Conservation (phyloP, 345 rosid species). For the Salix purpurea region DNA sequence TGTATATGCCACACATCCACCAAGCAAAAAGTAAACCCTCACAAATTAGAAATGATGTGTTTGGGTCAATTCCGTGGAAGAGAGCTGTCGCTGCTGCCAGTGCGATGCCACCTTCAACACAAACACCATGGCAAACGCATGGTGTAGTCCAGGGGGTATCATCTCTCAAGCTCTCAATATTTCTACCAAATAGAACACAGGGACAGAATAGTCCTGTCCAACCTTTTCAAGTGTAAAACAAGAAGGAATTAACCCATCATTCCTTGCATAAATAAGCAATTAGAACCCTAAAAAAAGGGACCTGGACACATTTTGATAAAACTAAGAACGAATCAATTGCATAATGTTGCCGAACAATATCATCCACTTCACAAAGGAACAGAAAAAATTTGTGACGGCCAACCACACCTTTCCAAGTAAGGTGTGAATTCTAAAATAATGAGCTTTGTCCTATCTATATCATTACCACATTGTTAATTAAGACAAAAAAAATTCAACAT, state of each 20-base stretch:
- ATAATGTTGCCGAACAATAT: background rate
- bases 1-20: constrained; percentile 99
- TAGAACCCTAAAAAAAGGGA: background rate
- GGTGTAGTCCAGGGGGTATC: constrained; percentile 78
- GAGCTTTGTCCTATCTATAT: background rate
- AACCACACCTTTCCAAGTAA: background rate
- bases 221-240: constrained; percentile 34
- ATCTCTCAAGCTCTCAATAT: constrained; percentile 68
- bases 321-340: background rate
- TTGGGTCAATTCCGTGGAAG: constrained; percentile 72
- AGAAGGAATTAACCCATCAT: background rate
- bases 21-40: constrained; percentile 91
- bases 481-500: background rate
- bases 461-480: background rate
- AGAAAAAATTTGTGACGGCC: background rate
- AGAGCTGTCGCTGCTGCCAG: constrained; percentile 60
- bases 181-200: constrained; percentile 85
- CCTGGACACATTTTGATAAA: background rate
- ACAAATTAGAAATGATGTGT: constrained; percentile 66
- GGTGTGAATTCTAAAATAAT: background rate
- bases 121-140: constrained; percentile 77
- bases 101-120: constrained; percentile 82
- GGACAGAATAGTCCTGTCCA: constrained; percentile 91
- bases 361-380: background rate
- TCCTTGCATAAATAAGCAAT: background rate